Evolutionary conservation across 2,329 filamentous ascomycete species (phyloP).

Genomic region (Fusarium multiceps): DNA sequence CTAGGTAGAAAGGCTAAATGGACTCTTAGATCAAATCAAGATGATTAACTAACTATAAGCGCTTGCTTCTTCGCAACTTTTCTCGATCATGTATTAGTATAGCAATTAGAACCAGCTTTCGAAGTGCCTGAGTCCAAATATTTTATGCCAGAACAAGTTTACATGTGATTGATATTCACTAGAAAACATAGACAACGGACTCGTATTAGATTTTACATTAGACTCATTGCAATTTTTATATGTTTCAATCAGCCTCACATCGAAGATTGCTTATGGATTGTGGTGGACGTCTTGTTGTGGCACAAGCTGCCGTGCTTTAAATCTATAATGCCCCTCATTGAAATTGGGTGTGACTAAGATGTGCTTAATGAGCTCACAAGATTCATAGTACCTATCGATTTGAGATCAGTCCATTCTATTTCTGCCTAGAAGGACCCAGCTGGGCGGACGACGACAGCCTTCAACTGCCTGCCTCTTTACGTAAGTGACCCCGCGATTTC

Average conservation of each 20-base stretch:
- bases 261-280: background rate
- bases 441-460: background rate
- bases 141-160: background rate
- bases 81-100: background rate
- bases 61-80: background rate
- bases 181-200: background rate
- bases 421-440: background rate
- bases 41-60: background rate
- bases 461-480: constrained; percentile 23
- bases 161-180: background rate
- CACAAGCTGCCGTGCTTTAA: background rate
- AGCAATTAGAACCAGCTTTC: background rate
- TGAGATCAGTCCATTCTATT: background rate
- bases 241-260: background rate
- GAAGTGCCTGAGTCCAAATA: background rate
- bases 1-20: background rate
- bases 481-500: constrained; percentile 47
- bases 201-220: background rate
- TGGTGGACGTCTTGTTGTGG: background rate
- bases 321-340: background rate
- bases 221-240: background rate
- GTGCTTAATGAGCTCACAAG: background rate
- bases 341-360: background rate
- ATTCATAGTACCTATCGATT: background rate
- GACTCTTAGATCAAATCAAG: background rate